phyloP scores from a whole-genome alignment of 495 filamentous ascomycete genomes.

The Pseudevernia furfuracea region DNA sequence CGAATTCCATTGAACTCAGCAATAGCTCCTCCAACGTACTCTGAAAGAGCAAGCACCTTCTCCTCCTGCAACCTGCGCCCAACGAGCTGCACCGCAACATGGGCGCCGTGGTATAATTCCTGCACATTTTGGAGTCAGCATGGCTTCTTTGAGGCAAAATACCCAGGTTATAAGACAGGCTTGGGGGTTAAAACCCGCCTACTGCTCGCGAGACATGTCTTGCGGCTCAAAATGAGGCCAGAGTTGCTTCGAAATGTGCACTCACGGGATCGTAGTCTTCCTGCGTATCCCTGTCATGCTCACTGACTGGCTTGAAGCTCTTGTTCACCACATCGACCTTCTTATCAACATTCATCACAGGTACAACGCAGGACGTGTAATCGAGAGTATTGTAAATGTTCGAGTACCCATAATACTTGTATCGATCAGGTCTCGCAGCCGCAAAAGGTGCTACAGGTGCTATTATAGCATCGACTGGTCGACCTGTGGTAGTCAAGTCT shows the following conservation, averaged over 20 bases:
- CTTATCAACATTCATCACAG: constrained; percentile 51
- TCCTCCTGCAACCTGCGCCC: constrained; percentile 47
- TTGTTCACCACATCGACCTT: constrained; percentile 40
- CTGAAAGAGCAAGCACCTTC: constrained; percentile 41
- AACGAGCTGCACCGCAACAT: constrained; percentile 46
- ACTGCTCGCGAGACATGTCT: no score
- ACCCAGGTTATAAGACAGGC: no score
- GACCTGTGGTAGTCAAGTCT: constrained; percentile 45
- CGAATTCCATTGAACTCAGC: neutral
- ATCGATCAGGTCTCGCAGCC: constrained; percentile 43
- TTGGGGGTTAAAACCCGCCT: no score
- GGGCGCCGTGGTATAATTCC: constrained; percentile 48
- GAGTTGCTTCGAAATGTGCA: no score
- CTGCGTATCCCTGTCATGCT: constrained; percentile 38
- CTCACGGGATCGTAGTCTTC: constrained; percentile 47
- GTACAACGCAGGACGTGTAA: constrained; percentile 50
- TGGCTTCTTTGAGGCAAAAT: no score
- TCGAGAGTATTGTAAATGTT: constrained; percentile 49
- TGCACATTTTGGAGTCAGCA: no score
- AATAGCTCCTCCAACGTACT: constrained; percentile 23
- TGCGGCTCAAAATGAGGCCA: no score
- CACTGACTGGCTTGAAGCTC: constrained; percentile 34
- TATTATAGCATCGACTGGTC: constrained; percentile 48
- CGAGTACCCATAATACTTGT: constrained; percentile 45
- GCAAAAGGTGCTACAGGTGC: constrained; percentile 39